Evolutionary conservation across 352 stramenopile genomes (phyloP).

Genomic region (Plasmopara muralis): DNA sequence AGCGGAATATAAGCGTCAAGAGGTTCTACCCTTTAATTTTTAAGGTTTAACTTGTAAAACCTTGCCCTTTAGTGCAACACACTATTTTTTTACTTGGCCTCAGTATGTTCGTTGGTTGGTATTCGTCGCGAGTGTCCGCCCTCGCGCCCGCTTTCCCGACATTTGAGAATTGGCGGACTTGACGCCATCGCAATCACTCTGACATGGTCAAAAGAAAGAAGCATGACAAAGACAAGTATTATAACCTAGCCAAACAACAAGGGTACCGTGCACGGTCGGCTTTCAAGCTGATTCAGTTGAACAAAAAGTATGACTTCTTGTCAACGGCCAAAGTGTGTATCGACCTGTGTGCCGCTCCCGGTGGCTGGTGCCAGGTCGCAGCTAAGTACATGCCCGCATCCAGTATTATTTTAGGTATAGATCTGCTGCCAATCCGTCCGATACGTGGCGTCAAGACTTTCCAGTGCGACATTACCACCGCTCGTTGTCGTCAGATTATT

Average conservation of each 20-base stretch:
- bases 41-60: constrained; percentile 23
- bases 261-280: constrained; percentile 97
- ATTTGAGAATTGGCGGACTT: constrained; percentile 26
- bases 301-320: constrained; percentile 99
- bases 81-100: constrained; percentile 19
- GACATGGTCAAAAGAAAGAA: constrained; percentile 95
- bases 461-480: constrained; percentile 93
- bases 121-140: not conserved
- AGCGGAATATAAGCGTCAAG: too few species aligned
- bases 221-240: constrained; percentile 99
- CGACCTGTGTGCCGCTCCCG: constrained; percentile 98
- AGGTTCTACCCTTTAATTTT: not conserved
- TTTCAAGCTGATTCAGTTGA: constrained; percentile 99
- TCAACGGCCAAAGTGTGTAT: constrained; percentile 95
- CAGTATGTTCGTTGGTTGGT: constrained; percentile 31
- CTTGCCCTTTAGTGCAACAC: not conserved
- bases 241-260: constrained; percentile 97
- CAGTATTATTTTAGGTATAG: constrained; percentile 97
- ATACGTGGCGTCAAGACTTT: constrained; percentile 97
- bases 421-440: constrained; percentile 97
- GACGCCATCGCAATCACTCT: constrained; percentile 2
- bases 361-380: constrained; percentile 95
- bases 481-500: constrained; percentile 85
- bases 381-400: constrained; percentile 88
- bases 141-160: not conserved